A percentile compares a stretch with the other conserved stretches of the same genome.
These are phyloP conservation scores for Bryum argenteum DNA, from an alignment of 225 moss, liverwort and hornwort genomes.

Conservation along the genomic window DNA sequence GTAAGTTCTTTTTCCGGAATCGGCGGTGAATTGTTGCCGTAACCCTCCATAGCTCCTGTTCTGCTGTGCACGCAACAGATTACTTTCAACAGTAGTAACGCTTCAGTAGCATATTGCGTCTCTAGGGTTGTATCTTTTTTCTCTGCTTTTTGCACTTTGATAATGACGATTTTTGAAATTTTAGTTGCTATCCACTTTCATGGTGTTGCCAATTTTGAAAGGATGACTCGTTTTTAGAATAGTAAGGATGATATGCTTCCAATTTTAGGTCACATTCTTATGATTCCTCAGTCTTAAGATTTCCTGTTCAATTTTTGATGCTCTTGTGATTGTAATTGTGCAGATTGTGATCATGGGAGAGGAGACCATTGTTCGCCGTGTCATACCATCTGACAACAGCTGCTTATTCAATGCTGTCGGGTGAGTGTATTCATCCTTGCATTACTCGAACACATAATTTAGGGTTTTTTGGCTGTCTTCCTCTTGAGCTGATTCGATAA, in stretches of 20 bases:
- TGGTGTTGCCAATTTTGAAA: no score
- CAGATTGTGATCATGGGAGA: conserved; percentile 58
- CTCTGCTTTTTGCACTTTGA: neutral
- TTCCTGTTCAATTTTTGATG: neutral
- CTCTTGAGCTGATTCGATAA: neutral
- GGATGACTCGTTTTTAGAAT: conserved; percentile 17
- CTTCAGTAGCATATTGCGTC: conserved; percentile 42
- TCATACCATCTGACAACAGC: conserved; percentile 96
- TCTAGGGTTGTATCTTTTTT: neutral
- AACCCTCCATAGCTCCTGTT: conserved; percentile 27
- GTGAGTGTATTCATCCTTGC: conserved; percentile 37
- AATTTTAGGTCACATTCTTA: neutral
- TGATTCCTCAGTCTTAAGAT: neutral
- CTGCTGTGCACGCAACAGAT: conserved; percentile 27
- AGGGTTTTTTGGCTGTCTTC: conserved; percentile 24
- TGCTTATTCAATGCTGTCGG: conserved; percentile 97
- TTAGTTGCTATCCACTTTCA: conserved; percentile 7
- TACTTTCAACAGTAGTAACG: conserved; percentile 38
- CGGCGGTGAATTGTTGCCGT: conserved; percentile 14
- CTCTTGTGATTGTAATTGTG: conserved; percentile 21
- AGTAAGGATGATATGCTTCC: conserved; percentile 2
- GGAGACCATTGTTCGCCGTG: conserved; percentile 66
- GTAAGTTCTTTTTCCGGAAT: conserved; percentile 2
- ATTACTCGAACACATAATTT: neutral
- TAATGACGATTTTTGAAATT: neutral